Percentiles rank a stretch among this genome's conserved stretches.
Conservation (phyloP, 371 early-diverging fungal species). For the Mortierella sp. region DNA sequence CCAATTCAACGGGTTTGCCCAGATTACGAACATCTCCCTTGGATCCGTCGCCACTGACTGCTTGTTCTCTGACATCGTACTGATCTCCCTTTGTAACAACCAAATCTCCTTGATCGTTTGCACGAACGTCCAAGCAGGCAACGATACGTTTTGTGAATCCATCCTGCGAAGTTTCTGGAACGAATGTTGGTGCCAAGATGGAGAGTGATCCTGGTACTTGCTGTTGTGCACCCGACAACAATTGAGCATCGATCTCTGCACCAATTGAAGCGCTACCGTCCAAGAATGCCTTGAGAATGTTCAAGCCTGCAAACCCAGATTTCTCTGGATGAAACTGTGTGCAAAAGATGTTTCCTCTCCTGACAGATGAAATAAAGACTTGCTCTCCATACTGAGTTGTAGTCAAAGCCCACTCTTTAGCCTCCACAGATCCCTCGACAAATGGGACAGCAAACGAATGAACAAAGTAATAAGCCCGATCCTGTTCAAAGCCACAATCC, state of each 20-base stretch:
- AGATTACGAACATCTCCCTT: slow-evolving; percentile 92
- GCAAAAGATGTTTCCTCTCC: slow-evolving; percentile 89
- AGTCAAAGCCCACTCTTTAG: slow-evolving; percentile 77
- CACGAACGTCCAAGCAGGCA: slow-evolving; percentile 97
- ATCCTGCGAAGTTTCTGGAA: slow-evolving; percentile 59
- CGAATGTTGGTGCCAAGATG: slow-evolving; percentile 22
- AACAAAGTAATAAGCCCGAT: slow-evolving; percentile 92
- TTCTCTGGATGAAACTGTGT: slow-evolving; percentile 99
- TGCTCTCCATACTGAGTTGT: slow-evolving; percentile 92
- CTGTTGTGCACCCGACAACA: slow-evolving; percentile 7
- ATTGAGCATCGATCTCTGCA: slow-evolving; percentile 23
- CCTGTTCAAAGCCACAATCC: slow-evolving; percentile 60
- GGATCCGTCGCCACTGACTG: slow-evolving; percentile 52
- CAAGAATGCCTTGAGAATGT: slow-evolving; percentile 86
- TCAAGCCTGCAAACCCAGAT: slow-evolving; percentile 91
- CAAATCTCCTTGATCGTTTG: slow-evolving; percentile 95
- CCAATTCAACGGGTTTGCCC: slow-evolving; percentile 96
- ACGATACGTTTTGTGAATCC: slow-evolving; percentile 91
- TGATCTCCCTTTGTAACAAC: slow-evolving; percentile 99
- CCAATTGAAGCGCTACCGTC: slow-evolving; percentile 49
- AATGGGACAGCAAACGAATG: slow-evolving; percentile 93
- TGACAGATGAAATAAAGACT: slow-evolving; percentile 85
- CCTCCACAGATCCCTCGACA: slow-evolving; percentile 58
- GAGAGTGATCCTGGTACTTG: slow-evolving; percentile 30
- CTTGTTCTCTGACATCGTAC: slow-evolving; percentile 94